phyloP scores from a whole-genome alignment of 768 basidiomycete genomes.

The Russula griseocarnosa region DNA sequence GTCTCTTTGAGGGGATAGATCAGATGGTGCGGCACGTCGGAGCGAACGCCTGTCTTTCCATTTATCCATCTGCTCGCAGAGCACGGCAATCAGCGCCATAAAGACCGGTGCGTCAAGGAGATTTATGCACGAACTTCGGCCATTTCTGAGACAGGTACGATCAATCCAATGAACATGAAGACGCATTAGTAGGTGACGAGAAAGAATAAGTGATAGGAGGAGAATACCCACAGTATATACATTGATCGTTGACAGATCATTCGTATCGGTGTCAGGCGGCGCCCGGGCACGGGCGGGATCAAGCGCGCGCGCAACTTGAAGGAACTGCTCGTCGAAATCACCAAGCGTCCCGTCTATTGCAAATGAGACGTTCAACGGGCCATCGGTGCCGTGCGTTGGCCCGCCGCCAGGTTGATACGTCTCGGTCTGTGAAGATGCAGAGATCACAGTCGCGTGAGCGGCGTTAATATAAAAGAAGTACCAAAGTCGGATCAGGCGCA shows the following conservation, averaged over 20 bases:
- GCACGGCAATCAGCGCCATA: neutral
- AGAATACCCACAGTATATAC: conserved; percentile 30
- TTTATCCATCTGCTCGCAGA: conserved; percentile 49
- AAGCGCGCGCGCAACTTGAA: conserved; percentile 30
- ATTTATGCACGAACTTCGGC: conserved; percentile 43
- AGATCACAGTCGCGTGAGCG: neutral
- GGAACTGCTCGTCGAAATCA: conserved; percentile 32
- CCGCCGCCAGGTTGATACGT: conserved; percentile 36
- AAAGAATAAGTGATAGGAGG: too few species aligned
- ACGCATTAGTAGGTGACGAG: too few species aligned
- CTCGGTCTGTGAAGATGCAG: conserved; percentile 34
- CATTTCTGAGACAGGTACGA: conserved; percentile 42
- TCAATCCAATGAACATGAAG: neutral
- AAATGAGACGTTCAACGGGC: conserved; percentile 43
- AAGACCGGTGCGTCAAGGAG: neutral
- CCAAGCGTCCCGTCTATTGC: conserved; percentile 29
- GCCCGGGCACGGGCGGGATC: conserved; percentile 27
- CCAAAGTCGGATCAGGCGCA: neutral
- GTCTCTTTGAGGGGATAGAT: conserved; percentile 36
- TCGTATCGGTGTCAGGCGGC: conserved; percentile 28
- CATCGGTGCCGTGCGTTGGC: conserved; percentile 43
- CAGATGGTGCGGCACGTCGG: conserved; percentile 47
- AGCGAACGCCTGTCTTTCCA: conserved; percentile 48
- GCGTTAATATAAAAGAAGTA: neutral
- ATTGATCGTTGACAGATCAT: conserved; percentile 31